Percentiles rank a stretch among this genome's conserved stretches.
phyloP scores from a whole-genome alignment of 148 eudicot species.

The Rhododendron kiyosumense region DNA sequence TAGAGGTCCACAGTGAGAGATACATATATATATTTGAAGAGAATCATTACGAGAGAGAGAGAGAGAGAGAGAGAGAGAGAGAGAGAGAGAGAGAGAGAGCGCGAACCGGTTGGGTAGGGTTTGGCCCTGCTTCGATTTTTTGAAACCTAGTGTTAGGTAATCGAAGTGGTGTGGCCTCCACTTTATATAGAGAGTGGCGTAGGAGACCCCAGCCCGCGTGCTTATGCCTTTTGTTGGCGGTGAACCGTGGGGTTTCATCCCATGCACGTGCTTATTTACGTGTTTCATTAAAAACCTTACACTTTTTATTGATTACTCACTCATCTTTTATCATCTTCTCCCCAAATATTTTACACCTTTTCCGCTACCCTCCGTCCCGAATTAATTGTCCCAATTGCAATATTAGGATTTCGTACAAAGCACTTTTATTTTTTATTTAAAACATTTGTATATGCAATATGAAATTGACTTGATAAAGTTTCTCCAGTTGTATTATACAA shows the following conservation, averaged over 20 bases:
- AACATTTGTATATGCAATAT: too few relatives aligned
- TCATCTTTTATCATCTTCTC: too few relatives aligned
- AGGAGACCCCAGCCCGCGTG: neutral
- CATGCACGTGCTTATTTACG: neutral
- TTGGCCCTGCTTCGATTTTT: neutral
- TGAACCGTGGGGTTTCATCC: neutral
- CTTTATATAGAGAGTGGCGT: neutral
- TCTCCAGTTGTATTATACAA: too few relatives aligned
- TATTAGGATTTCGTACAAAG: too few relatives aligned
- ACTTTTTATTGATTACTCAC: too few relatives aligned
- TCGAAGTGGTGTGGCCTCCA: neutral
- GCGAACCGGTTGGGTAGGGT: neutral
- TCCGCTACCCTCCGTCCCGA: too few relatives aligned
- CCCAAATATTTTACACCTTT: too few relatives aligned
- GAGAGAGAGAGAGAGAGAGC: neutral
- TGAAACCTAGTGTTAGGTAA: neutral
- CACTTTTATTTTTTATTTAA: too few relatives aligned
- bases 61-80: neutral
- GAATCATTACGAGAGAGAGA: constrained; percentile 2
- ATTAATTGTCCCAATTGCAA: too few relatives aligned
- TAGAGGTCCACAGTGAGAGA: neutral
- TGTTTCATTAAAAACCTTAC: neutral
- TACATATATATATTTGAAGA: constrained; percentile 9
- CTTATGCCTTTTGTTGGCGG: neutral
- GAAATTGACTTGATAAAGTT: too few relatives aligned